Percentiles rank a stretch among this genome's conserved stretches.
phyloP scores from a whole-genome alignment of 2,329 filamentous ascomycete genomes.

The Ascochyta viciae-villosae region DNA sequence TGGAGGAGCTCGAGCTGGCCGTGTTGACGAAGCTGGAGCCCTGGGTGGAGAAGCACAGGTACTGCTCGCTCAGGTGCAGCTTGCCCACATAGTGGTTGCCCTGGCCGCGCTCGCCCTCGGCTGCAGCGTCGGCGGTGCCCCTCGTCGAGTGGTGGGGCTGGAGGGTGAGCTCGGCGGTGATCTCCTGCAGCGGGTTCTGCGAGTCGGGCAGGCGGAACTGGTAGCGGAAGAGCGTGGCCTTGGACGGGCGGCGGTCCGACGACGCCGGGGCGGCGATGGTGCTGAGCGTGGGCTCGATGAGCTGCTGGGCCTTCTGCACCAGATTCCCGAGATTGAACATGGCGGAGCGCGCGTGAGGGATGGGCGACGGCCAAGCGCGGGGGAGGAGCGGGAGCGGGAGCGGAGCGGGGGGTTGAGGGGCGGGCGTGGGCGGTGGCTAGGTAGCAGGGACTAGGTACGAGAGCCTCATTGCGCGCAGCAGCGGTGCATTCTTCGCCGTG shows the following conservation, averaged over 20 bases:
- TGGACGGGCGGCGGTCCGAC: constrained; percentile 83
- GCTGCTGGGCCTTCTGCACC: constrained; percentile 93
- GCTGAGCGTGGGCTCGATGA: constrained; percentile 88
- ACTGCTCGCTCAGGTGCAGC: constrained; percentile 91
- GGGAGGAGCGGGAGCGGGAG: too few relatives aligned
- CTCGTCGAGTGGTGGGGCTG: constrained; percentile 68
- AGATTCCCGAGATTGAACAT: constrained; percentile 72
- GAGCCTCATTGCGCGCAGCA: constrained; percentile 39
- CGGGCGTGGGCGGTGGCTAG: constrained; percentile 12
- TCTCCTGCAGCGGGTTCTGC: constrained; percentile 93
- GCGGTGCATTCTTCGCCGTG: constrained; percentile 12
- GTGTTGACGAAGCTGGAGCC: constrained; percentile 84
- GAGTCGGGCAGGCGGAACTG: constrained; percentile 95
- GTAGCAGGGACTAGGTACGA: constrained; percentile 18
- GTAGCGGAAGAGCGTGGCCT: constrained; percentile 89
- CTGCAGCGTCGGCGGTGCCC: constrained; percentile 44
- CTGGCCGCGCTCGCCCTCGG: constrained; percentile 54
- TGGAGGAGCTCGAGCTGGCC: constrained; percentile 79
- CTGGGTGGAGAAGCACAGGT: constrained; percentile 95
- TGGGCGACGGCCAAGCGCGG: too few relatives aligned
- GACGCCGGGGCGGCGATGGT: constrained; percentile 66
- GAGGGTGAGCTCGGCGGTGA: constrained; percentile 93
- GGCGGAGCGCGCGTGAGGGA: not conserved
- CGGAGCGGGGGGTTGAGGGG: too few relatives aligned
- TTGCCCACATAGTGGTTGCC: constrained; percentile 92